Conservation (phyloP, 1,139 yeast species). For the Pneumocystis murina region DNA sequence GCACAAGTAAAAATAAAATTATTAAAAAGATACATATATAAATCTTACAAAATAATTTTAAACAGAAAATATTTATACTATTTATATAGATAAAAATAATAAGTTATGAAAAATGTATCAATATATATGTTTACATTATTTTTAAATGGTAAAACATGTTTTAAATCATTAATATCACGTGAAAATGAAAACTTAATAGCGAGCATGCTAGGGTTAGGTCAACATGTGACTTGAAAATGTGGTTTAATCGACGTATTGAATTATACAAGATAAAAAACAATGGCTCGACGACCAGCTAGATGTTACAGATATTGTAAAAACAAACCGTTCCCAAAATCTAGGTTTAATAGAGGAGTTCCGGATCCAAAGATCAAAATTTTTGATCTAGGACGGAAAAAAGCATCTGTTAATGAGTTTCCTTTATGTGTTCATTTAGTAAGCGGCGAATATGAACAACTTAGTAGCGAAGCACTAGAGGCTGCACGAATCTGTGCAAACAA, state of each 20-base stretch:
- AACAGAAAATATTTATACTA: no score
- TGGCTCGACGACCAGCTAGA: slow-evolving; percentile 99
- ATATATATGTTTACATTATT: no score
- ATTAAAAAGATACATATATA: no score
- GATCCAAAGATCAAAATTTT: slow-evolving; percentile 98
- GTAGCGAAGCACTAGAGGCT: slow-evolving; percentile 99
- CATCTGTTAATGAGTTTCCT: slow-evolving; percentile 98
- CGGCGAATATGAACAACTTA: slow-evolving; percentile 96
- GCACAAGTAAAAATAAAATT: no score
- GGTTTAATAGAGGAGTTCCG: slow-evolving; percentile 99
- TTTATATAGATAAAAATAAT: no score
- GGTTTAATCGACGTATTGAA: background rate
- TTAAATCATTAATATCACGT: no score
- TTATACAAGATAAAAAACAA: slow-evolving; percentile 31
- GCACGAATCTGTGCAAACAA: slow-evolving; percentile 99
- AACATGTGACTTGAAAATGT: no score
- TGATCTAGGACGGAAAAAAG: slow-evolving; percentile 99
- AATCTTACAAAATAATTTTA: no score
- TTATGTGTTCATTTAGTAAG: slow-evolving; percentile 98
- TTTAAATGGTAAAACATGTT: no score
- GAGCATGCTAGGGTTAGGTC: no score
- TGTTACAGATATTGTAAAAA: slow-evolving; percentile 99
- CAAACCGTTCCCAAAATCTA: slow-evolving; percentile 99
- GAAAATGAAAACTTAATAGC: no score
- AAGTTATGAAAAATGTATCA: no score